Base-by-base conservation (phyloP, 176 grass and related monocot genomes). In the Zoysia japonica region DNA sequence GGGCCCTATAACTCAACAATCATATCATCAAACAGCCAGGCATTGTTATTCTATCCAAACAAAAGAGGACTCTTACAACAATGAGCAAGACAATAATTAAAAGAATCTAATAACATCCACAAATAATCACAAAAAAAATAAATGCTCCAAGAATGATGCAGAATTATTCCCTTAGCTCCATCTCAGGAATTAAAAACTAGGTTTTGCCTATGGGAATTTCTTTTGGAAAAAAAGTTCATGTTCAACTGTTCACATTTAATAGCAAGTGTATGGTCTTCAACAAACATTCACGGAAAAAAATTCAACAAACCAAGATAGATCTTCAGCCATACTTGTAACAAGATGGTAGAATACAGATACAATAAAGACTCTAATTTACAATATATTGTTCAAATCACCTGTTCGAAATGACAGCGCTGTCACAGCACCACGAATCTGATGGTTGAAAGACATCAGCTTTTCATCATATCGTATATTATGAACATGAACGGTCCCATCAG, bases 351-450 rank as follows among this genome's bases (percentile, higher is more conserved):
- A 71, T 46, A 75, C 47, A 53, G 63, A 75, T 46, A 64, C 42
- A 19, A 70, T 3, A 45, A 73, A 39, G 48, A 62, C 68, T 63
- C 3, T 13, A 63, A 15, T 42, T 54, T 60, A 38, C 11, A 76
- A 47, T 66, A 41, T 62, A 44, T 46, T 43, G 68, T 84, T 45
- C 9, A 67, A 76, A 80, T 47, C 67, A 98, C 96, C 96, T 89
- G 96, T 93, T 87, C 92, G 87, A 79, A 98, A 98, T 87, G 96
- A 93, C 81, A 98, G 81, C 70, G 96, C 90, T 78, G 92, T 98
- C 66, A 98, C 92, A 81, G 90, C 83, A 60, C 96, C 96, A 81
- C 92, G 92, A 48, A 90, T 87, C 67, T 91, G 86, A 93, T 95
- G 96, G 54, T 85, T 92, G 84, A 98, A 98, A 81, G 86, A 94